Base-by-base conservation (phyloP, 2,329 filamentous ascomycete genomes). In the Hypoxylon sp. region DNA sequence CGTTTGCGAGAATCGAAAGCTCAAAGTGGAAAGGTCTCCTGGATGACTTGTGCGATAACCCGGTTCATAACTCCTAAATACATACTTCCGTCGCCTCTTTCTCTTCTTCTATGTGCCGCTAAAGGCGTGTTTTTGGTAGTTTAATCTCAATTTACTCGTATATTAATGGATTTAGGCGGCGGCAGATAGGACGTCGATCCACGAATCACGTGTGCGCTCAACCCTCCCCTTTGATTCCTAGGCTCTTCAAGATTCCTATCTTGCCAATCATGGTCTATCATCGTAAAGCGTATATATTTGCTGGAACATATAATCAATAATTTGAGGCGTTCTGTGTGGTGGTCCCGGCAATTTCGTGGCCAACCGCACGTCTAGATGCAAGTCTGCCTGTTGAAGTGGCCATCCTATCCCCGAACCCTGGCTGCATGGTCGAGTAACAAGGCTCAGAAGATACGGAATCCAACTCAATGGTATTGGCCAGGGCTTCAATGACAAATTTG, bases 21-120 rank as follows among this genome's bases (percentile, higher is more conserved):
- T 70, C 67, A 57, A 28, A 19, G 48, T 58, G 46, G 36, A 55
- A 72, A 65, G 38, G 11, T 23, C 23, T 23, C 53, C 13, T 11
- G n/a, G 59, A 41, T 19, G 58, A 36, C 43, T 50, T 25, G 49
- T 67, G 43, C 34, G 53, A 61, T 56, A 45, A 25, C 65, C 41
- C 19, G 67, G 69, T 50, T 38, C 48, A n/a, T 49, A 57, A 45
- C 43, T 65, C 67, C 59, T 73, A 74, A 70, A 74, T 75, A 74
- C 62, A 60, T 66, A 49, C 43, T 56, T 10, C 34, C 56, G 17
- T 25, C 28, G 52, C 21, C 10, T 51, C 30, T 36, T 17, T 0
- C 17, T 25, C 25, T 49, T 32, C 46, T 64, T 23, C 49, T 19
- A 71, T 67, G 38, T 71, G 68, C 68, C 68, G 68, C 61, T 58